Percentiles rank a stretch among this genome's conserved stretches.
phyloP scores from a whole-genome alignment of 2,329 filamentous ascomycete genomes.

The Venturia nashicola region DNA sequence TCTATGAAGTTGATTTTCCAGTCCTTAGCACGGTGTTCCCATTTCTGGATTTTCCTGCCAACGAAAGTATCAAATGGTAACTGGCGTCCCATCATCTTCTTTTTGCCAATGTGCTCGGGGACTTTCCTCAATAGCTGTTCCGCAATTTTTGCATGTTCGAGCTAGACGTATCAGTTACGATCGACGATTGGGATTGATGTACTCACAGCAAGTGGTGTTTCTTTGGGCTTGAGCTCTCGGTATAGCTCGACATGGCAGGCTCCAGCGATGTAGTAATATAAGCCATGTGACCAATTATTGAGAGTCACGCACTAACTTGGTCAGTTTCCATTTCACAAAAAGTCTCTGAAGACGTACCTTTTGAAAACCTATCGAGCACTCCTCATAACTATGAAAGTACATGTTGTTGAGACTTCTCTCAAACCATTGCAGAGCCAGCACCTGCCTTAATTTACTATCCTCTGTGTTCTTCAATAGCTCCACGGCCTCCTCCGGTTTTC shows the following conservation, averaged over 20 bases:
- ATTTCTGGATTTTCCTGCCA: conserved; percentile 72
- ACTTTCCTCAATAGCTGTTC: conserved; percentile 60
- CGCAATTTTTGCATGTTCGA: conserved; percentile 34
- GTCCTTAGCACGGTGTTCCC: conserved; percentile 64
- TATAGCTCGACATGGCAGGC: conserved; percentile 72
- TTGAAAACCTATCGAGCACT: conserved; percentile 64
- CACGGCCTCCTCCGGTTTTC: conserved; percentile 55
- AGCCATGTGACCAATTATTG: conserved; percentile 80
- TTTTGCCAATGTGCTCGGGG: conserved; percentile 65
- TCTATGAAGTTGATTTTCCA: conserved; percentile 61
- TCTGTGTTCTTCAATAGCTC: conserved; percentile 47
- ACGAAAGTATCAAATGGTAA: conserved; percentile 85
- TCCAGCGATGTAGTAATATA: conserved; percentile 85
- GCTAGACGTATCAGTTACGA: neutral
- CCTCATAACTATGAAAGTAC: conserved; percentile 64
- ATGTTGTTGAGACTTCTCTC: conserved; percentile 69
- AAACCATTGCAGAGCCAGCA: conserved; percentile 74
- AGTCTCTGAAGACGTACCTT: conserved; percentile 27
- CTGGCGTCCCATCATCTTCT: conserved; percentile 79
- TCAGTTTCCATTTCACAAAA: neutral
- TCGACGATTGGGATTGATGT: neutral
- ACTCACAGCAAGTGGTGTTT: conserved; percentile 34
- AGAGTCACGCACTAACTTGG: conserved; percentile 50
- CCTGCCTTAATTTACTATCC: conserved; percentile 70
- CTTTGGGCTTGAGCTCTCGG: conserved; percentile 40